Evolutionary conservation across 805 yeast species (phyloP).

Genomic region (Ogataea ganodermae): DNA sequence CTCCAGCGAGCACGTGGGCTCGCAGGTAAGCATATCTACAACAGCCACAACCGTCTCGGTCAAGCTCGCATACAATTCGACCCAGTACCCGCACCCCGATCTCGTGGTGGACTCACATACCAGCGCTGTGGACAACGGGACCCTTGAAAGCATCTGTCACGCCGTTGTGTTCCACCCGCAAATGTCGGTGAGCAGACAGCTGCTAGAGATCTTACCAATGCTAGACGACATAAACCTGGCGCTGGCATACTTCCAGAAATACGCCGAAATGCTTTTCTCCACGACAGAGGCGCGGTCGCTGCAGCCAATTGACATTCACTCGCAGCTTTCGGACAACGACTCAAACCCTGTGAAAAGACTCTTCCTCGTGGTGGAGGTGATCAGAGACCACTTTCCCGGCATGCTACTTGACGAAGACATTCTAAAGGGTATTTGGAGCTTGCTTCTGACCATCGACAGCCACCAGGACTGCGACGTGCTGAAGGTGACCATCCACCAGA

Average conservation of each 20-base stretch:
- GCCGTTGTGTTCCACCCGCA: conserved; percentile 59
- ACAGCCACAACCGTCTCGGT: conserved; percentile 14
- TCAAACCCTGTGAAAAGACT: conserved; percentile 38
- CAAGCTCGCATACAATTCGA: conserved; percentile 37
- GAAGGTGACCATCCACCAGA: conserved; percentile 51
- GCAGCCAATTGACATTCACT: conserved; percentile 2
- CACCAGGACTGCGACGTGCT: conserved; percentile 54
- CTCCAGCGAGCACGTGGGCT: conserved; percentile 15
- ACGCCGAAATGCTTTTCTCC: conserved; percentile 24
- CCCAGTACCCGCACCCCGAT: conserved; percentile 63
- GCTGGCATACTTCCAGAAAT: conserved; percentile 43
- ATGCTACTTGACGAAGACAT: conserved; percentile 65
- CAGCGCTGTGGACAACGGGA: conserved; percentile 49
- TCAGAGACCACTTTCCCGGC: conserved; percentile 64
- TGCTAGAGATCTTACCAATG: conserved; percentile 57
- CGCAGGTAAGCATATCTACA: conserved; percentile 20
- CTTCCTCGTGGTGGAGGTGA: conserved; percentile 53
- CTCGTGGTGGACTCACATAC: conserved; percentile 50
- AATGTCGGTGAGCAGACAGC: conserved; percentile 38
- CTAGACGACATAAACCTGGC: conserved; percentile 49
- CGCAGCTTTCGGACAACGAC: conserved; percentile 6
- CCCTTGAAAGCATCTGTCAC: conserved; percentile 77
- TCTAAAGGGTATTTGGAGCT: conserved; percentile 55
- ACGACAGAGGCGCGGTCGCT: conserved; percentile 2
- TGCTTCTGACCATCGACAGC: conserved; percentile 51